Evolutionary conservation across 176 grass and related monocot genomes (phyloP).

Genomic region (Rhipidocladum racemiflorum): DNA sequence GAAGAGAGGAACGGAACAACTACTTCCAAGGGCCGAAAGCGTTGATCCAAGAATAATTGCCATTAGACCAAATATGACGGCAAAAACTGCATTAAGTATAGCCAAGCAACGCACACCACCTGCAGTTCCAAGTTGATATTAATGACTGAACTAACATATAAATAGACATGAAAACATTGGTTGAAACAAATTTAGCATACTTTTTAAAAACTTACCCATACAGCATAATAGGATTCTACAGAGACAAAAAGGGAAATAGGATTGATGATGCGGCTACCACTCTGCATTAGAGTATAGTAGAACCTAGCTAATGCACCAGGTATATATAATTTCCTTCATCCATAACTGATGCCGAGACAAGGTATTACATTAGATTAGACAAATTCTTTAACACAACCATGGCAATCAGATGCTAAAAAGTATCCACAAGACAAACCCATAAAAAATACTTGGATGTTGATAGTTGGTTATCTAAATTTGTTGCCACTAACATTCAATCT

Average conservation of each 20-base stretch:
- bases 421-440: slow-evolving; percentile 13
- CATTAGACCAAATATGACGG: slow-evolving; percentile 73
- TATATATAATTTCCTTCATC: background rate
- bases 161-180: background rate
- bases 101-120: slow-evolving; percentile 80
- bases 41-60: slow-evolving; percentile 88
- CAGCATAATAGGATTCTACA: background rate
- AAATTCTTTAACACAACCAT: background rate
- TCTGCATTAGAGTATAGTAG: background rate
- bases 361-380: background rate
- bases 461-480: background rate
- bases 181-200: background rate
- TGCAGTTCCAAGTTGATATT: slow-evolving; percentile 45
- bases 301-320: slow-evolving; percentile 2
- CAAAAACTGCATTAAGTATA: slow-evolving; percentile 76
- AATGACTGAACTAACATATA: background rate
- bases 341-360: background rate
- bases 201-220: background rate
- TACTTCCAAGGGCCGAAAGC: slow-evolving; percentile 71
- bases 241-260: background rate
- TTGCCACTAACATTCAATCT: background rate
- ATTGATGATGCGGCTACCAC: background rate
- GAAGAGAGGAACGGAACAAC: slow-evolving; percentile 85
- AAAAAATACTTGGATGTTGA: background rate
- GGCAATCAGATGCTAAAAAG: background rate